A percentile compares a stretch with the other conserved stretches of the same genome.
These are phyloP conservation scores for Rosa multiflora DNA, from an alignment of 306 rosid species.

Conservation along the genomic window DNA sequence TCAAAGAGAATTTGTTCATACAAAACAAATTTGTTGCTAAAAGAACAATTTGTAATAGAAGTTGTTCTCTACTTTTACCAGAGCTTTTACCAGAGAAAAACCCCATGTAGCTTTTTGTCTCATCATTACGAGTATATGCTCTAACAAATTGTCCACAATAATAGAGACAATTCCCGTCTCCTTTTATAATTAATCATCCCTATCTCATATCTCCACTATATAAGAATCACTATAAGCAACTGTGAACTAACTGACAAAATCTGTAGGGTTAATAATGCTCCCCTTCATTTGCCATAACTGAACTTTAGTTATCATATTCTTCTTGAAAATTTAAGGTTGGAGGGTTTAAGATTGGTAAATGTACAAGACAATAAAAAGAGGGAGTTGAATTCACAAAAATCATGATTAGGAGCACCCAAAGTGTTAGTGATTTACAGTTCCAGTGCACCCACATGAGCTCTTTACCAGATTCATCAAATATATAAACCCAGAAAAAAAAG, in stretches of 20 bases:
- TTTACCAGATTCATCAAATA: slow-evolving; percentile 4
- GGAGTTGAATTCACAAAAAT: not conserved
- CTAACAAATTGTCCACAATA: slow-evolving; percentile 5
- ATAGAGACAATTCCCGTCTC: not conserved
- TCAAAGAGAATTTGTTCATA: not conserved
- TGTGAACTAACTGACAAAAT: slow-evolving; percentile 20
- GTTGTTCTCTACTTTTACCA: not conserved
- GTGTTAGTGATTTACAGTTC: slow-evolving; percentile 12
- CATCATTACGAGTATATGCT: not conserved
- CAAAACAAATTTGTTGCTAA: not conserved
- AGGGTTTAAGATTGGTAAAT: not conserved
- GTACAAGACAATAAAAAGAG: not conserved
- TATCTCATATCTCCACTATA: not conserved
- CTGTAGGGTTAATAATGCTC: not conserved
- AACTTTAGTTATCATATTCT: not conserved
- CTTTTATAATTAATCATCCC: not conserved
- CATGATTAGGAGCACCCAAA: not conserved
- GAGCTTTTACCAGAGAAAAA: not conserved
- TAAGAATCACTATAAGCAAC: slow-evolving; percentile 1
- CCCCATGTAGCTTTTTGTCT: not conserved
- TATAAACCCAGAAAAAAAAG: not conserved
- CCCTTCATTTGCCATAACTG: not conserved
- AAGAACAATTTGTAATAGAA: not conserved
- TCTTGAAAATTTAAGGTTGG: not conserved
- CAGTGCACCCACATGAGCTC: slow-evolving; percentile 3